Evolutionary conservation across 2,329 filamentous ascomycete species (phyloP), one percentile per base, ranked within the genome.

Genomic region (Neofusicoccum laricinum): DNA sequence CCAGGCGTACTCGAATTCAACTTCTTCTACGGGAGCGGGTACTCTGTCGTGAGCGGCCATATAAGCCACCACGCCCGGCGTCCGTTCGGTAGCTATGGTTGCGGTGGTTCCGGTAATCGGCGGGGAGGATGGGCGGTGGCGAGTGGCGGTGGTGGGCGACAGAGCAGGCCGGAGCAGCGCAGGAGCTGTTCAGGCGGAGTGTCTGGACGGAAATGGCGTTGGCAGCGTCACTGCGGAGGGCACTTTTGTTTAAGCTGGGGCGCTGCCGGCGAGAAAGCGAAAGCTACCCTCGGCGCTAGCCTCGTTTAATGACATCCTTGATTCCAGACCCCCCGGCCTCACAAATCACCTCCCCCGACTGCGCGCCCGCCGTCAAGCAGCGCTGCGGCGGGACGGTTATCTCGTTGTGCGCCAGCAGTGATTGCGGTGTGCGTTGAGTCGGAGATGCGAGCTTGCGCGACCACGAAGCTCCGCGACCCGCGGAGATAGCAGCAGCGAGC

Each of bases 11-110:
- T 79, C 77, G 67, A 76, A 75, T 70, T 78, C 77, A 64, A 66
- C 72, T 69, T 77, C 75, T 70, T 77, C 75, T 67, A 76, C 72
- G 65, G 69, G 70, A 69, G 63, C 63, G 46, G 63, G 63, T 43
- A 73, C 71, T 67, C 71, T 71, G 68, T 75, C 74, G 73, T 77
- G 74, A 73, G 74, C 73, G 73, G 75, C 76, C 76, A 78, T 78
- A 71, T 75, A 67, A 74, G 69, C 72, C 73, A 72, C 74, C 74
- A 66, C 72, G 67, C 65, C 69, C 69, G 49, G 71, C 66, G 73
- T 72, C 64, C 72, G 72, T 72, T 74, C 75, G 76, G 75, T 36
- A 71, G 75, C 67, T 70, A 69, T 57, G 61, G 40, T 64, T 64
- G 64, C 41, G 62, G 61, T 63, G 46, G 41, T 53, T 57, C 46